Base-by-base conservation (phyloP, 2,329 filamentous ascomycete species). In the Drechslerella dactyloides region DNA sequence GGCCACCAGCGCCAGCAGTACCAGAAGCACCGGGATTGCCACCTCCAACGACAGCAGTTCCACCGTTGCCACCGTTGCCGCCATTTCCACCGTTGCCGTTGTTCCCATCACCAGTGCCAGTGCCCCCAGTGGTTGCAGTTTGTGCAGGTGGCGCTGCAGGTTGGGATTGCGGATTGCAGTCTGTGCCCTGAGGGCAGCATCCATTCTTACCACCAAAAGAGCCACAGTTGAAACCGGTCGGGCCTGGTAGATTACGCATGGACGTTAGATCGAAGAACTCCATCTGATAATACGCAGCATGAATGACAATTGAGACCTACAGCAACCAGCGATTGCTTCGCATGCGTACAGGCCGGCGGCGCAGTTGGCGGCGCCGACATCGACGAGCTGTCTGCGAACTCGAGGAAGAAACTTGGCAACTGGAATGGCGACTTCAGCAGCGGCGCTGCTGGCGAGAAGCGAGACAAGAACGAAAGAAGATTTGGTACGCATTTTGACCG, bases 381-480 rank as follows among this genome's bases (percentile, higher is more conserved):
- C 55, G 0, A 61, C 13, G 23, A 33, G 42, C 50, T 72, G 68
- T 51, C 42, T 65, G 44, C 60, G 53, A 24, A 59, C 51, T 4
- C 68, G 60, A 56, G 60, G 68, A 35, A 61, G 21, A 10, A 60
- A 30, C 24, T 65, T 65, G 15, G 60, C 50, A 17, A 72, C 13
- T 13, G 68, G 68, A 15, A 65, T 50, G 51, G 60, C 68, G 33
- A 51, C 42, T 24, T 72, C 68, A 56, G 68, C 68, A 13, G 61
- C 42, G n/a, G 50, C 55, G 37, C 40, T 48, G 17, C 60, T 30
- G 23, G 54, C 46, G 21, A 72, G 55, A n/a, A 60, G 50, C 2
- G 68, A 50, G 13, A 63, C 10, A 17, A n/a, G 24, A 61, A 72
- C 42, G 42, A 65, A 19, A 19, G 68, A 40, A 15, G 50, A 44